These are phyloP conservation scores for Euphorbia peplus DNA, from an alignment of 345 rosid species.

Conservation along the genomic window DNA sequence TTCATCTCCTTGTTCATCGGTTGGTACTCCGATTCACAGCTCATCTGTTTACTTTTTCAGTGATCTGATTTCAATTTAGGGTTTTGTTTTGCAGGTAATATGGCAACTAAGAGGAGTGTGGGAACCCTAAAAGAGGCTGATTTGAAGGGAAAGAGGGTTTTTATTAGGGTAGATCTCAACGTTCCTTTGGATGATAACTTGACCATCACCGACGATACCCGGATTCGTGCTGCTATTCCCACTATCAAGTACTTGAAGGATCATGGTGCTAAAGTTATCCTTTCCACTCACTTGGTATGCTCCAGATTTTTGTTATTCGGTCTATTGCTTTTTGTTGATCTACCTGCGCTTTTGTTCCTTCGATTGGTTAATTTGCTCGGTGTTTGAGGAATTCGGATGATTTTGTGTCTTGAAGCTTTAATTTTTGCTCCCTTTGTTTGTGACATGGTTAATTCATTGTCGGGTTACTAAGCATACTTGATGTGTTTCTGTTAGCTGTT, in stretches of 20 bases:
- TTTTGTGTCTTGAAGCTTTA: too few relatives aligned
- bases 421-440: too few relatives aligned
- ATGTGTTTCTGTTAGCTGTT: too few relatives aligned
- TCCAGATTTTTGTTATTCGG: not conserved
- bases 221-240: conserved; percentile 40
- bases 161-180: conserved; percentile 42
- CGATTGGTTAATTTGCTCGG: not conserved
- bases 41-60: conserved; percentile 4
- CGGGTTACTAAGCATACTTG: too few relatives aligned
- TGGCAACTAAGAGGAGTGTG: conserved; percentile 53
- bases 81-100: conserved; percentile 3
- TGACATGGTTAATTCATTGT: too few relatives aligned
- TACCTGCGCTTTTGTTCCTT: not conserved
- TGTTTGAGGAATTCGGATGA: too few relatives aligned
- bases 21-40: not conserved
- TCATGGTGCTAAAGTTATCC: conserved; percentile 22
- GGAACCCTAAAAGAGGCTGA: conserved; percentile 46
- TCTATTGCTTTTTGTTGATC: not conserved
- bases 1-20: not conserved
- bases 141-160: conserved; percentile 67
- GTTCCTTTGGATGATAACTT: conserved; percentile 34
- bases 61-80: conserved; percentile 10
- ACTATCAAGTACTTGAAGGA: conserved; percentile 31
- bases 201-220: conserved; percentile 32
- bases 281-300: conserved; percentile 31